phyloP scores from a whole-genome alignment of 2,329 filamentous ascomycete species.

The Volutella citrinella region DNA sequence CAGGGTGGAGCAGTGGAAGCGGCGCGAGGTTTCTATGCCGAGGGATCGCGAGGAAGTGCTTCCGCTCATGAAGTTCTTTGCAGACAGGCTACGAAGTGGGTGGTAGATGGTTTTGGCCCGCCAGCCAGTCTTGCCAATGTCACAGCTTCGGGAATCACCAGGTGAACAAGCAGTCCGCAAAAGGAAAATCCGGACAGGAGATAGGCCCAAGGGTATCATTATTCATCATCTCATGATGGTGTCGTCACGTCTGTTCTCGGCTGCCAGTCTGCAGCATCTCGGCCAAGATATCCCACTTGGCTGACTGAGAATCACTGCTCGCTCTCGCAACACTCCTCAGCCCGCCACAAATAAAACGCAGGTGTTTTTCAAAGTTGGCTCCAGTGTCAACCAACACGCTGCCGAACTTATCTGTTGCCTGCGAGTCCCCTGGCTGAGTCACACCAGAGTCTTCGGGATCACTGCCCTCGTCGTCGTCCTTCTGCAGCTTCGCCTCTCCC shows the following conservation, averaged over 20 bases:
- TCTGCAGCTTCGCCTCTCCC: conserved; percentile 21
- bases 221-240: conserved; percentile 17
- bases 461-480: conserved; percentile 27
- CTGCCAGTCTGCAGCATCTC: conserved; percentile 67
- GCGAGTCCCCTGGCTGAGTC: conserved; percentile 10
- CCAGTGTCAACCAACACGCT: conserved; percentile 56
- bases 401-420: conserved; percentile 46
- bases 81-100: conserved; percentile 52
- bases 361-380: conserved; percentile 59
- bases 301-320: conserved; percentile 56
- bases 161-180: too few relatives aligned
- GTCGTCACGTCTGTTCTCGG: conserved; percentile 18
- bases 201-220: conserved; percentile 24
- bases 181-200: too few relatives aligned
- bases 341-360: conserved; percentile 70
- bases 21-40: conserved; percentile 79
- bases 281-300: conserved; percentile 76
- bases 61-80: conserved; percentile 84
- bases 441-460: conserved; percentile 32
- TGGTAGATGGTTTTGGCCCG: conserved; percentile 14
- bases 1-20: conserved; percentile 66
- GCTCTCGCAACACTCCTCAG: conserved; percentile 73
- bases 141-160: too few relatives aligned
- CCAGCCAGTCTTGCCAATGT: too few relatives aligned
- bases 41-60: conserved; percentile 78